These are phyloP conservation scores for Aphanomyces astaci DNA, from an alignment of 352 stramenopile species.

Conservation along the genomic window DNA sequence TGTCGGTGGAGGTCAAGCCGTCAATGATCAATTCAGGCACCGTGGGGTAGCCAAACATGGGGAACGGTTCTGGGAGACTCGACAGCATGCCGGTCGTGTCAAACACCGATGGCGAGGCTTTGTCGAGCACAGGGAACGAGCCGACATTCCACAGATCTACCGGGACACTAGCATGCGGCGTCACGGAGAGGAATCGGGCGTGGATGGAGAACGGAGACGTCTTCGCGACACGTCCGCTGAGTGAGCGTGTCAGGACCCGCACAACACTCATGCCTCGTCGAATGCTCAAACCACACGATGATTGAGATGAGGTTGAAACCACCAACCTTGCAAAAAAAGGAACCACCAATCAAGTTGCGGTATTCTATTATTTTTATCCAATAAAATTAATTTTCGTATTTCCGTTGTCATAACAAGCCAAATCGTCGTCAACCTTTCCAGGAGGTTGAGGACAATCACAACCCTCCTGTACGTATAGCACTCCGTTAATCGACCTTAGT, in stretches of 20 bases:
- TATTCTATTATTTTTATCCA: not conserved
- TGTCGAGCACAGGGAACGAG: slow-evolving; percentile 45
- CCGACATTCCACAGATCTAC: slow-evolving; percentile 66
- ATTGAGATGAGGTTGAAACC: slow-evolving; percentile 2
- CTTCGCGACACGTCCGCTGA: not conserved
- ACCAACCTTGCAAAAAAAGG: not conserved
- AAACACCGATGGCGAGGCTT: slow-evolving; percentile 48
- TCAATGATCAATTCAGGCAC: slow-evolving; percentile 40
- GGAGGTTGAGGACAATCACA: no score
- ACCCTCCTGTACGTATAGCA: no score
- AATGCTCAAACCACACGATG: slow-evolving; percentile 15
- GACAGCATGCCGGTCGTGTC: slow-evolving; percentile 79
- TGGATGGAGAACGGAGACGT: not conserved
- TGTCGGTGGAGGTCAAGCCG: slow-evolving; percentile 40
- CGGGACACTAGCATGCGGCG: slow-evolving; percentile 26
- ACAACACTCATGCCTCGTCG: not conserved
- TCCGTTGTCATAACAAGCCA: no score
- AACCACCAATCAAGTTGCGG: not conserved
- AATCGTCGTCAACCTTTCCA: no score
- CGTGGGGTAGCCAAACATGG: slow-evolving; percentile 35
- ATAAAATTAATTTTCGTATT: not conserved
- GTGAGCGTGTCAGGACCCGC: not conserved
- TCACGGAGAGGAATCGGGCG: not conserved
- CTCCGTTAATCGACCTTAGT: no score
- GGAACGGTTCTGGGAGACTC: slow-evolving; percentile 47